phyloP scores from a whole-genome alignment of 495 filamentous ascomycete species.

The Aspergillus diversus region DNA sequence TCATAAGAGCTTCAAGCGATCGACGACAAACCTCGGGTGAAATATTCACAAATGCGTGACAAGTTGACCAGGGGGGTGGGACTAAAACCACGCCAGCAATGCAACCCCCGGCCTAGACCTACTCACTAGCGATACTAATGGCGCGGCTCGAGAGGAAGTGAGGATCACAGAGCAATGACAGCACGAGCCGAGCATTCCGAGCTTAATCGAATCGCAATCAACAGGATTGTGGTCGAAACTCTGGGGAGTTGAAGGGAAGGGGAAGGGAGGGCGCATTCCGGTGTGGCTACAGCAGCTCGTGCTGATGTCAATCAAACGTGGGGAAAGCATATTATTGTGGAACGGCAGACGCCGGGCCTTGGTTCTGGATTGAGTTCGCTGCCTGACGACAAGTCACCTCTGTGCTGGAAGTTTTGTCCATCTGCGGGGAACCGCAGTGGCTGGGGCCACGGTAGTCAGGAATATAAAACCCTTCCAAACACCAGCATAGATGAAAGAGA shows the following conservation, averaged over 20 bases:
- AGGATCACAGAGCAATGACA: not conserved
- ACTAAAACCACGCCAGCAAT: not conserved
- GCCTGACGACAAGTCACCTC: conserved; percentile 2
- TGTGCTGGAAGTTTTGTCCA: not conserved
- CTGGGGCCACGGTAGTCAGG: not conserved
- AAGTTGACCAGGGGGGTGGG: not conserved
- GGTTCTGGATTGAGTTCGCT: not conserved
- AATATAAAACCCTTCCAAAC: too few species aligned
- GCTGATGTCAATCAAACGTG: conserved; percentile 5
- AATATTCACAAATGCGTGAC: not conserved
- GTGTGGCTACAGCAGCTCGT: not conserved
- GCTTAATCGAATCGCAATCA: not conserved
- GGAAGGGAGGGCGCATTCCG: not conserved
- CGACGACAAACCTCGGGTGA: conserved; percentile 11
- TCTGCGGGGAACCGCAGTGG: not conserved
- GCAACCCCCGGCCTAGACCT: conserved; percentile 3
- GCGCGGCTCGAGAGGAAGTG: not conserved
- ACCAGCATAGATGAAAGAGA: too few species aligned
- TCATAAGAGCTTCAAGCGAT: conserved; percentile 1
- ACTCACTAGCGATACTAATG: not conserved
- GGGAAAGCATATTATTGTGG: not conserved
- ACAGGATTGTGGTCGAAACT: not conserved
- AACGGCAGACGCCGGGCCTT: not conserved
- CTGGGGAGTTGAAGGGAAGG: not conserved
- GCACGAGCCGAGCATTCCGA: not conserved